These are phyloP conservation scores for Mycena crocata DNA, from an alignment of 768 basidiomycete genomes.

Conservation along the genomic window DNA sequence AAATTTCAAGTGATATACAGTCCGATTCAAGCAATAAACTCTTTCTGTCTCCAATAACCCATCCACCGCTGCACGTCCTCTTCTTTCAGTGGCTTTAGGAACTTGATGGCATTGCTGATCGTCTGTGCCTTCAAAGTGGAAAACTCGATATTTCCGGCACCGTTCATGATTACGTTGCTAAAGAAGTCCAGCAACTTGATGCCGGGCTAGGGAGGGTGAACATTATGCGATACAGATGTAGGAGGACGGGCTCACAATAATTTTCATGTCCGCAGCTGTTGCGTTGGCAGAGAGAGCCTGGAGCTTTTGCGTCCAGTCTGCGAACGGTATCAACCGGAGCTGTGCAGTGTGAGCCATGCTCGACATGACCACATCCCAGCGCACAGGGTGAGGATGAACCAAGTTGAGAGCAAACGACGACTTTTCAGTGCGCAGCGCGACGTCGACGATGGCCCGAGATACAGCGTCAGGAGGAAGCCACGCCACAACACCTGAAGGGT, in stretches of 20 bases:
- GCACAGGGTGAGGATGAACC: conserved; percentile 49
- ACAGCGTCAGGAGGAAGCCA: conserved; percentile 54
- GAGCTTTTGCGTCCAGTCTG: conserved; percentile 13
- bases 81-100: neutral
- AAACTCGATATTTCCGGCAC: neutral
- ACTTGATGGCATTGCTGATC: neutral
- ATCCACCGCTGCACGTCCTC: conserved; percentile 14
- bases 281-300: neutral
- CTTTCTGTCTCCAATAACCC: conserved; percentile 16
- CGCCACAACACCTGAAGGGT: conserved; percentile 37
- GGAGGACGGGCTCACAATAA: conserved; percentile 6
- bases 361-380: conserved; percentile 43
- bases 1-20: no score
- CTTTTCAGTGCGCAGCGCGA: conserved; percentile 37
- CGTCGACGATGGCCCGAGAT: conserved; percentile 45
- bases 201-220: neutral
- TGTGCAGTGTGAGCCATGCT: conserved; percentile 29
- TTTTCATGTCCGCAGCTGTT: conserved; percentile 11
- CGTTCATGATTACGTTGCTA: neutral
- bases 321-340: conserved; percentile 10
- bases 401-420: conserved; percentile 46
- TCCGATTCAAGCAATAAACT: conserved; percentile 6
- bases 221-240: neutral
- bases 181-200: conserved; percentile 19
- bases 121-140: conserved; percentile 13